A percentile compares a stretch with the other conserved stretches of the same genome.
Evolutionary conservation across 2,329 filamentous ascomycete genomes (phyloP).

Genomic region (Xenoacremonium recifei): DNA sequence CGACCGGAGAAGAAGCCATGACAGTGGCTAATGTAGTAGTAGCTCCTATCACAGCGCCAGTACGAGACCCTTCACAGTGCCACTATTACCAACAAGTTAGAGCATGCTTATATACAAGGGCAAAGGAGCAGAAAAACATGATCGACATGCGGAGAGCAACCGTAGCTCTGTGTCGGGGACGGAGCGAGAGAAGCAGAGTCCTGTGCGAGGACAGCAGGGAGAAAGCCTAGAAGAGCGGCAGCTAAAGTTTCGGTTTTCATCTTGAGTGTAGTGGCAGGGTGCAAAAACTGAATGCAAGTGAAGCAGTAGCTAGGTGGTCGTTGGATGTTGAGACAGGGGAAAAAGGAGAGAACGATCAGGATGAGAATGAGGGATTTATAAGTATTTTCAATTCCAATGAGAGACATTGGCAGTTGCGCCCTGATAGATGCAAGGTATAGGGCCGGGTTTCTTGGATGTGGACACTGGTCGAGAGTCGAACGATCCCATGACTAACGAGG

Average conservation of each 20-base stretch:
- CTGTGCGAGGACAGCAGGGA: constrained; percentile 19
- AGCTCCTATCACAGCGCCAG: constrained; percentile 2
- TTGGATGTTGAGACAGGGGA: too few species aligned
- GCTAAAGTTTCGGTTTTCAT: constrained; percentile 24
- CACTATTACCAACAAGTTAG: neutral
- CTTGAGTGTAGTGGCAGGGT: constrained; percentile 7
- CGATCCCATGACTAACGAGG: too few species aligned
- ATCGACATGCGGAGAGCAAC: constrained; percentile 15
- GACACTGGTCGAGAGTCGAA: too few species aligned
- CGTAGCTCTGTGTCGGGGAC: constrained; percentile 20
- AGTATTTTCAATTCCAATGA: too few species aligned
- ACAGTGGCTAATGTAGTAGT: constrained; percentile 4
- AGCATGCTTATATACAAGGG: neutral
- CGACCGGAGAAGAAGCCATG: neutral
- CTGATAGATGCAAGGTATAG: too few species aligned
- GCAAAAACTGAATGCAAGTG: too few species aligned
- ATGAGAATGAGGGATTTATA: too few species aligned
- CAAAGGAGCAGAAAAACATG: constrained; percentile 1
- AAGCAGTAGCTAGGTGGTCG: too few species aligned
- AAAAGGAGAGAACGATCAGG: too few species aligned
- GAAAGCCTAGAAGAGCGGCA: constrained; percentile 19
- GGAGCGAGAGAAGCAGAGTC: constrained; percentile 11
- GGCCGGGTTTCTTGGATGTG: too few species aligned
- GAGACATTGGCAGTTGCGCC: too few species aligned
- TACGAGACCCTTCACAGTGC: constrained; percentile 22